phyloP scores from a whole-genome alignment of 1,284 basidiomycete genomes.

The Porphyrellus sp. region DNA sequence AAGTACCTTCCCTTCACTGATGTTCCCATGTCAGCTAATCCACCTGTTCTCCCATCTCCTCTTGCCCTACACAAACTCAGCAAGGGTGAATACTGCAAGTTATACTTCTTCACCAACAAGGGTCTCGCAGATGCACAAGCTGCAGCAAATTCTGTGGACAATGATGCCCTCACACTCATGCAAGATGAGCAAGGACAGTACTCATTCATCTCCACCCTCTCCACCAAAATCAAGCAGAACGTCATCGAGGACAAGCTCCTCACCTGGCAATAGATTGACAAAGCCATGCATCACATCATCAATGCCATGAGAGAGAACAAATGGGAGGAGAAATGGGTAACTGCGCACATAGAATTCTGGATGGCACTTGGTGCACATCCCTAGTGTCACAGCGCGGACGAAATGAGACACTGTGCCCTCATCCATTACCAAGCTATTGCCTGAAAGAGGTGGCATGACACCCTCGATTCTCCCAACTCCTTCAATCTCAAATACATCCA shows the following conservation, averaged over 20 bases:
- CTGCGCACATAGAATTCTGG: not conserved
- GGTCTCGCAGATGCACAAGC: not conserved
- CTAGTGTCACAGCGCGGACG: not conserved
- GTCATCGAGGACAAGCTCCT: not conserved
- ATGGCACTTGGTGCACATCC: not conserved
- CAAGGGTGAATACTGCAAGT: not conserved
- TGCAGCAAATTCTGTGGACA: not conserved
- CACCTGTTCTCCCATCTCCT: not conserved
- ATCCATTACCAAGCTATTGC: not conserved
- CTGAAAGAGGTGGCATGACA: not conserved
- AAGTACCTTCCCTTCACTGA: not conserved
- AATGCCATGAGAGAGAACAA: not conserved
- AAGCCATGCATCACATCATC: not conserved
- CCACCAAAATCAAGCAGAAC: not conserved
- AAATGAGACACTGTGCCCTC: not conserved
- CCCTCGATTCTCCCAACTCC: not conserved
- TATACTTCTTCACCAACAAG: not conserved
- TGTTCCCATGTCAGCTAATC: not conserved
- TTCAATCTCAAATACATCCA: not conserved
- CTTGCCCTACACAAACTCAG: not conserved
- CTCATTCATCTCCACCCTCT: not conserved
- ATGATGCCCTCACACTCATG: not conserved
- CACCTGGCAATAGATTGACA: not conserved
- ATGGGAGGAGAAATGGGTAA: not conserved
- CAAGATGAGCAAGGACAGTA: not conserved